These are phyloP conservation scores for Chrysochromulina tobinii DNA, from an alignment of 78 protist species.

Conservation along the genomic window DNA sequence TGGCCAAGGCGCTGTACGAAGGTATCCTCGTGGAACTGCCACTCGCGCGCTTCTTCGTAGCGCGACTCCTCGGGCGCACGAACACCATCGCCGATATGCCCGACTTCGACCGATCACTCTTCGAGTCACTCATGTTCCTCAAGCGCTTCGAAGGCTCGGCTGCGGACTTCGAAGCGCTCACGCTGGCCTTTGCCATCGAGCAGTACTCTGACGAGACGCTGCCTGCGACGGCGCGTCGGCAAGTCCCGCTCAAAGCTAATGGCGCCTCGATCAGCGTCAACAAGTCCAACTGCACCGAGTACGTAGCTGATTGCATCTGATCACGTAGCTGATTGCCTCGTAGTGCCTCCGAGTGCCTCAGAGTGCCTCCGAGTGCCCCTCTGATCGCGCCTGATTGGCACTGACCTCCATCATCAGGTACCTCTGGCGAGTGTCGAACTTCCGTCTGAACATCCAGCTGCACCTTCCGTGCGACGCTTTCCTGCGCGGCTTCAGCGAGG, in stretches of 20 bases:
- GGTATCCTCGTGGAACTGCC: conserved; percentile 62
- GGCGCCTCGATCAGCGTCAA: too few relatives aligned
- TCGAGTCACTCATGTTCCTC: not conserved
- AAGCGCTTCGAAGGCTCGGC: not conserved
- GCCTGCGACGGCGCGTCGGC: too few relatives aligned
- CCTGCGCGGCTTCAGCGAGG: conserved; percentile 39
- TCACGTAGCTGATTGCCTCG: too few relatives aligned
- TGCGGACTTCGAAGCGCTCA: not conserved
- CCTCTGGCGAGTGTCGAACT: not conserved
- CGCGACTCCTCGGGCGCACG: conserved; percentile 20
- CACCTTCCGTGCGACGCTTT: conserved; percentile 34
- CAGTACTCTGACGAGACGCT: too few relatives aligned
- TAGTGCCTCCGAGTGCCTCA: too few relatives aligned
- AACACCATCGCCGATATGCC: conserved; percentile 44
- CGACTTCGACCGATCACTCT: conserved; percentile 40
- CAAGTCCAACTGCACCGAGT: too few relatives aligned
- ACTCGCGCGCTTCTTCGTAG: conserved; percentile 41
- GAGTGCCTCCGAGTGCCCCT: too few relatives aligned
- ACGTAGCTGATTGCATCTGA: too few relatives aligned
- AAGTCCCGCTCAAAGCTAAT: too few relatives aligned
- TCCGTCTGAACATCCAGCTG: not conserved
- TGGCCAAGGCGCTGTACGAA: conserved; percentile 67
- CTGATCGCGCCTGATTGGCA: too few relatives aligned
- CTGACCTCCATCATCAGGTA: not conserved
- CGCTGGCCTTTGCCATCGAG: not conserved